Percentiles rank a stretch among this genome's conserved stretches.
phyloP scores from a whole-genome alignment of 2,329 filamentous ascomycete species.

The Lomentospora prolificans region DNA sequence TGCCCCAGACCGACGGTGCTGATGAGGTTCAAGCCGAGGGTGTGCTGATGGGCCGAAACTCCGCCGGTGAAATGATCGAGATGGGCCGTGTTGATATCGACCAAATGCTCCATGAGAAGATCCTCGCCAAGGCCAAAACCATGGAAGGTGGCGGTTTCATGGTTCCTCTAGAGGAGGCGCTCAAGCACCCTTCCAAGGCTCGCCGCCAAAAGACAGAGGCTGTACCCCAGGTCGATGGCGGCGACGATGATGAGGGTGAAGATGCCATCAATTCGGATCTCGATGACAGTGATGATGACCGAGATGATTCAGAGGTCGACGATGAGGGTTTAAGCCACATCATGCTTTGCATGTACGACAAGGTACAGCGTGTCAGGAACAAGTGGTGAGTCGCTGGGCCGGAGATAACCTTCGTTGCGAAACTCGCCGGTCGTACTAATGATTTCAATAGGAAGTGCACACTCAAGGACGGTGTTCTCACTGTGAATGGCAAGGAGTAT shows the following conservation, averaged over 20 bases:
- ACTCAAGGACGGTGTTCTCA: constrained; percentile 91
- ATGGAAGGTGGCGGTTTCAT: constrained; percentile 71
- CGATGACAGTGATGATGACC: constrained; percentile 83
- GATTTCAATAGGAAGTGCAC: constrained; percentile 72
- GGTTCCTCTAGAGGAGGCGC: constrained; percentile 56
- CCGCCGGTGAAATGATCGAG: constrained; percentile 42
- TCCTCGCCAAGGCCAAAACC: constrained; percentile 53
- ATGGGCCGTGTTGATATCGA: constrained; percentile 57
- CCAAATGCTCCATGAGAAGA: constrained; percentile 56
- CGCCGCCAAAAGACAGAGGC: constrained; percentile 23
- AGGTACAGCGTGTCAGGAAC: constrained; percentile 98
- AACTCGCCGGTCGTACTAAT: no score
- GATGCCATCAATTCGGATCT: constrained; percentile 98
- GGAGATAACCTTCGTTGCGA: no score
- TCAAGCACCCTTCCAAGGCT: not conserved
- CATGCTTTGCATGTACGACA: constrained; percentile 99
- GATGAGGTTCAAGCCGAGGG: constrained; percentile 45
- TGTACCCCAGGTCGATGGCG: constrained; percentile 38
- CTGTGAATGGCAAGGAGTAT: constrained; percentile 88
- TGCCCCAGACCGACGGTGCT: constrained; percentile 63
- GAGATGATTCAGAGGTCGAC: constrained; percentile 76
- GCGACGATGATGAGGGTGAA: constrained; percentile 61
- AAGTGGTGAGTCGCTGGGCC: constrained; percentile 68
- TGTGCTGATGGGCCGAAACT: constrained; percentile 47
- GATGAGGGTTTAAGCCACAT: constrained; percentile 78